These are phyloP conservation scores for Quercus rubra DNA, from an alignment of 306 rosid genomes.

Conservation along the genomic window DNA sequence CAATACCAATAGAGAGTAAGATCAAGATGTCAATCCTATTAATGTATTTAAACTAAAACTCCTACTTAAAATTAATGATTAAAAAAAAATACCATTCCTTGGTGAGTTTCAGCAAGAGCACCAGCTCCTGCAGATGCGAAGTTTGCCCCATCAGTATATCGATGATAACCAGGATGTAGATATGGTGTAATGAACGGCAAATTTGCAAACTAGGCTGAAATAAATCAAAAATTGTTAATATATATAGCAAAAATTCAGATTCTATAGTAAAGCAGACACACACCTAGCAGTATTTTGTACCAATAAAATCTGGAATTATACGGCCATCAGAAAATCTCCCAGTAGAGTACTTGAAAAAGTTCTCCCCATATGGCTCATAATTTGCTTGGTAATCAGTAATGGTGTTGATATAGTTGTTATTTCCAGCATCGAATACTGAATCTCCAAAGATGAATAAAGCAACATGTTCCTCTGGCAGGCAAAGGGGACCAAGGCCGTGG, in stretches of 20 bases:
- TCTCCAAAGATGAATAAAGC: conserved; percentile 44
- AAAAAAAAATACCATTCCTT: conserved; percentile 39
- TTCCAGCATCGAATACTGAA: conserved; percentile 44
- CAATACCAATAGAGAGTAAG: too few species aligned
- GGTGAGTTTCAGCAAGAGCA: conserved; percentile 46
- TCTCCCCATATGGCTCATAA: conserved; percentile 35
- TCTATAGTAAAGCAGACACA: neutral
- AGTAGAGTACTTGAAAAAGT: conserved; percentile 35
- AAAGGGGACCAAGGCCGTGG: neutral
- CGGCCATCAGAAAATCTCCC: conserved; percentile 44
- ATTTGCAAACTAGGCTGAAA: conserved; percentile 61
- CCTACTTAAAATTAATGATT: too few species aligned
- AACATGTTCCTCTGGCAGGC: neutral
- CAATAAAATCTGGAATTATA: conserved; percentile 40
- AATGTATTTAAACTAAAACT: too few species aligned
- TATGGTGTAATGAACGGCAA: conserved; percentile 48
- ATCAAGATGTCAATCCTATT: too few species aligned
- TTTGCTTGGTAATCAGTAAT: conserved; percentile 17
- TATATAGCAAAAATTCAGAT: neutral
- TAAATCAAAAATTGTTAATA: neutral
- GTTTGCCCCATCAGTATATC: conserved; percentile 44
- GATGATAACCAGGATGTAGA: conserved; percentile 36
- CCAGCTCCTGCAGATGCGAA: conserved; percentile 80
- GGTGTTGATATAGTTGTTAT: conserved; percentile 42
- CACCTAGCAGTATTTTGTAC: conserved; percentile 6